Evolutionary conservation across 2,329 filamentous ascomycete genomes (phyloP), one percentile per base, ranked within the genome.

Genomic region (Aspergillus niger): DNA sequence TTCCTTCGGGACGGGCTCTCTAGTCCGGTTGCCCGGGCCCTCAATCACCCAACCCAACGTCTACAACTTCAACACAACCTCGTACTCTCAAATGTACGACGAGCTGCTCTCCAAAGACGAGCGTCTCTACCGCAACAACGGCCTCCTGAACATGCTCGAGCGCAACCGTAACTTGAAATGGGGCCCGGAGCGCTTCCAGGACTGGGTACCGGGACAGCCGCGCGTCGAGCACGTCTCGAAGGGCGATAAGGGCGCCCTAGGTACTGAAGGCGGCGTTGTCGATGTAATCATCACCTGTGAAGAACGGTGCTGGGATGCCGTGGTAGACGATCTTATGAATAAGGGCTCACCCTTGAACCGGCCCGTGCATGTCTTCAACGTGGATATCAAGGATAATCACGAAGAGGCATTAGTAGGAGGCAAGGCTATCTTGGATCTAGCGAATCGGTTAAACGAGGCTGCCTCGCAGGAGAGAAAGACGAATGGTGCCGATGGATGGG

Each of bases 361-460:
- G 2, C 93, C 95, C 0, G 95, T 99, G 0, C 95, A 99, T 74
- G 91, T 99, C 59, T 96, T 99, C 82, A 99, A 99, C 70, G 90
- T 99, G 57, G 95, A 99, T 74, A 99, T 99, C 72, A 94, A 91
- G 76, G 95, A 99, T 78, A 99, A 98, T 72, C 95, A 98, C 72
- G 94, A 99, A 75, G 95, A 99, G 77, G 95, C 95, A 0, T 83
- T 94, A 22, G 85, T 97, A 2, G 95, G 95, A 8, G 95, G 95
- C 1, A 87, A 89, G 67, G 95, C 91, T 48, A 99, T 99, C 61
- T 83, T 98, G 39, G 95, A 99, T 72, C 83, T 99, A 38, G 95
- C 95, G 0, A 86, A 94, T 71, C 87, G 87, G 32, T 80, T 99
- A 61, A 98, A 98, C 72, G 85, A 86, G 17, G 91, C 87, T 0